These are phyloP conservation scores for Stenocarpella maydis DNA, from an alignment of 2,329 filamentous ascomycete species.

Conservation along the genomic window DNA sequence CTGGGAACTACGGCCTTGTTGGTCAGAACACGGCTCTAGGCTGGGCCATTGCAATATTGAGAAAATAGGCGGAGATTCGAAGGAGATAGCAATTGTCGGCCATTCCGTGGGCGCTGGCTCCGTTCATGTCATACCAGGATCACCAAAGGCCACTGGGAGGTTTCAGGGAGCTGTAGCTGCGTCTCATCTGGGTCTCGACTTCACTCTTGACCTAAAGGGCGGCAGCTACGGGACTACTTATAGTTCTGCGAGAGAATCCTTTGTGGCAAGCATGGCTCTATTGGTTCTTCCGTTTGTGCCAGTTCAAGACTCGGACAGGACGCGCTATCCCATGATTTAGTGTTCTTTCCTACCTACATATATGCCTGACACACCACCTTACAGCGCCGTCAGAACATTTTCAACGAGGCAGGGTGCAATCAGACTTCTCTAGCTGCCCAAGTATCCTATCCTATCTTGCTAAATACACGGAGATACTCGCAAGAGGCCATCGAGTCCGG, in stretches of 20 bases:
- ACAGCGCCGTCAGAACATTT: conserved; percentile 5
- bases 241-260: conserved; percentile 1
- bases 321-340: neutral
- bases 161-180: neutral
- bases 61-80: neutral
- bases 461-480: neutral
- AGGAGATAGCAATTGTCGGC: neutral
- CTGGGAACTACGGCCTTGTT: conserved; percentile 11
- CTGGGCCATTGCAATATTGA: neutral
- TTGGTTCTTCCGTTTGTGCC: no score
- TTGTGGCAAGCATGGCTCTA: no score
- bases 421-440: conserved; percentile 10
- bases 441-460: neutral
- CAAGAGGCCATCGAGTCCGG: neutral
- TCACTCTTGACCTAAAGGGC: neutral
- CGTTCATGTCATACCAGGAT: neutral
- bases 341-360: neutral
- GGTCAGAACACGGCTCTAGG: conserved; percentile 8
- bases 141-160: neutral
- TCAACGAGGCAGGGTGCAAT: conserved; percentile 3
- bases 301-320: neutral
- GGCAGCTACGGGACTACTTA: conserved; percentile 12
- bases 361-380: neutral
- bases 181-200: conserved; percentile 6
- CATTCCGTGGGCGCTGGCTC: conserved; percentile 14